These are phyloP conservation scores for Tetratostichococcus sp. DNA, from an alignment of 139 green algal species.

Conservation along the genomic window DNA sequence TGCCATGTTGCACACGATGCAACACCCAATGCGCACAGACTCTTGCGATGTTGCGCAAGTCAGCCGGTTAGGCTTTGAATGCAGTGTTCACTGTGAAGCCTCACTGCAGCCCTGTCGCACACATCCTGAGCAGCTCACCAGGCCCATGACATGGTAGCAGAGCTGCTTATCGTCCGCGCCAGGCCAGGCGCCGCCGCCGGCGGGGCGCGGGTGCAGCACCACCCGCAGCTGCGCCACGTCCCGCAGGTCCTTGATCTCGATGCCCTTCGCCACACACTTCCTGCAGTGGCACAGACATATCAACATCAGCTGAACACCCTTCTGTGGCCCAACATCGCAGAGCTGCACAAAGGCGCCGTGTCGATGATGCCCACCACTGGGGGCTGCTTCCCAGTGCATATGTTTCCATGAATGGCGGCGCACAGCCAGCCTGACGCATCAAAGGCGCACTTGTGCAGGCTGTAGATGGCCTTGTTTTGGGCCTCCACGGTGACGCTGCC, in stretches of 20 bases:
- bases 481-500: conserved; percentile 37
- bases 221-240: conserved; percentile 71
- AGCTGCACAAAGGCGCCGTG: no score
- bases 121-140: no score
- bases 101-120: no score
- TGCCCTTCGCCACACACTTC: conserved; percentile 12
- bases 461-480: conserved; percentile 60
- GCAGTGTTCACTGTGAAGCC: no score
- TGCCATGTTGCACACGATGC: no score
- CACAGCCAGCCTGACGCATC: no score
- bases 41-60: conserved; percentile 25
- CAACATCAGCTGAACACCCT: no score
- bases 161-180: conserved; percentile 10
- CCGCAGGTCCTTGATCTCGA: conserved; percentile 29
- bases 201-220: conserved; percentile 23
- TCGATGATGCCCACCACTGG: no score
- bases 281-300: conserved; percentile 2
- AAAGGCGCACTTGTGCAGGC: conserved; percentile 56
- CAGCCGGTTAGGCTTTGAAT: no score
- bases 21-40: conserved; percentile 30
- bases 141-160: conserved; percentile 51
- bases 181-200: background rate
- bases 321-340: no score
- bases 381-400: no score
- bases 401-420: no score